Percentiles rank a stretch among this genome's conserved stretches.
phyloP scores from a whole-genome alignment of 495 filamentous ascomycete genomes.

The Amphirosellinia nigrospora region DNA sequence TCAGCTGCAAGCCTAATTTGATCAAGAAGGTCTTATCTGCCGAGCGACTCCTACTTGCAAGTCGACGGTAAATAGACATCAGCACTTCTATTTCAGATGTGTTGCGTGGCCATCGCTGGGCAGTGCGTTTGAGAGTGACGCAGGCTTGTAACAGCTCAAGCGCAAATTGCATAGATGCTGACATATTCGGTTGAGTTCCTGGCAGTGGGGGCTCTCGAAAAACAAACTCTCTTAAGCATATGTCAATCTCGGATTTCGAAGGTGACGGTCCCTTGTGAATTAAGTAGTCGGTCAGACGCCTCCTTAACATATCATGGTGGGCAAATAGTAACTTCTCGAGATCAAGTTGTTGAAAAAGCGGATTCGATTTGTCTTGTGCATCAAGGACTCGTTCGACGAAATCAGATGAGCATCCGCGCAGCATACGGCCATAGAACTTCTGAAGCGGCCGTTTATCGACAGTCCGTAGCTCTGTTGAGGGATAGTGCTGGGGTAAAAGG shows the following conservation, averaged over 20 bases:
- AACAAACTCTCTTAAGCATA: constrained; percentile 24
- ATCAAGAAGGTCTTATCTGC: constrained; percentile 22
- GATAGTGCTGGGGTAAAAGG: constrained; percentile 32
- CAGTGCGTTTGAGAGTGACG: constrained; percentile 13
- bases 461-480: constrained; percentile 28
- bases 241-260: constrained; percentile 24
- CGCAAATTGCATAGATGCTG: constrained; percentile 28
- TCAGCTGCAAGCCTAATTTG: constrained; percentile 28
- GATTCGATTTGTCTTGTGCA: constrained; percentile 32
- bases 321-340: constrained; percentile 1
- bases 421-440: constrained; percentile 29
- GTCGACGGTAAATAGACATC: constrained; percentile 27
- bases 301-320: constrained; percentile 27
- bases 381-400: constrained; percentile 29
- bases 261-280: constrained; percentile 21
- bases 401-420: constrained; percentile 29
- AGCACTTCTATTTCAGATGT: constrained; percentile 25
- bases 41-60: constrained; percentile 21
- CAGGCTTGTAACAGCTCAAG: constrained; percentile 27
- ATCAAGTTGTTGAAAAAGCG: constrained; percentile 27
- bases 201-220: constrained; percentile 16
- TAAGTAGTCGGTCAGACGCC: constrained; percentile 24
- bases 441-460: constrained; percentile 32
- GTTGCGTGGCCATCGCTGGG: constrained; percentile 23
- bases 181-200: constrained; percentile 23